phyloP scores from a whole-genome alignment of 257 asterid species.

The Solanum megistacrolobum region DNA sequence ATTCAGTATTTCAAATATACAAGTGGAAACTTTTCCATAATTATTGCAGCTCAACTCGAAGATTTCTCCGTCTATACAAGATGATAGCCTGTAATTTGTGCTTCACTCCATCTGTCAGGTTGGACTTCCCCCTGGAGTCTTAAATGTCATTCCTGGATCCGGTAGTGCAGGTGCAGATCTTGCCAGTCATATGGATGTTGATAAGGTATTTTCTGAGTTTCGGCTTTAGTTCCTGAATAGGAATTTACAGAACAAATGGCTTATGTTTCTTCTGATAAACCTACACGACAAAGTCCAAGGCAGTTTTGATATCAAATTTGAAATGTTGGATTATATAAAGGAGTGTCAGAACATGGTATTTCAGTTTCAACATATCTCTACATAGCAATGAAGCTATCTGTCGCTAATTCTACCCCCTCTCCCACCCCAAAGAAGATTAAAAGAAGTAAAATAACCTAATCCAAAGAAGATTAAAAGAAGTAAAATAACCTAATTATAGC shows the following conservation, averaged over 20 bases:
- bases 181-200: conserved; percentile 73
- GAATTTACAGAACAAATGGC: neutral
- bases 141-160: conserved; percentile 53
- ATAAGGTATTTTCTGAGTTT: conserved; percentile 34
- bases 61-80: neutral
- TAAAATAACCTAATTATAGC: neutral
- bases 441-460: neutral
- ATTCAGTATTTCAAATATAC: neutral
- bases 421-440: neutral
- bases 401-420: neutral
- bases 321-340: neutral
- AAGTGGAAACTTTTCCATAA: neutral
- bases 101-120: neutral
- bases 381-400: neutral
- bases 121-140: conserved; percentile 55
- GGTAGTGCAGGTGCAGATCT: conserved; percentile 87
- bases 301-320: neutral
- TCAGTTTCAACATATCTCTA: neutral
- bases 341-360: neutral
- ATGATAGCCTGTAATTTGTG: neutral
- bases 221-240: neutral
- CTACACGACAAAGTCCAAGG: neutral
- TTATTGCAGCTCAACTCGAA: neutral
- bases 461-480: neutral
- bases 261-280: neutral